Percentiles rank a stretch among this genome's conserved stretches.
These are phyloP conservation scores for Aspergillus sojae DNA, from an alignment of 2,329 filamentous ascomycete species.

Conservation along the genomic window DNA sequence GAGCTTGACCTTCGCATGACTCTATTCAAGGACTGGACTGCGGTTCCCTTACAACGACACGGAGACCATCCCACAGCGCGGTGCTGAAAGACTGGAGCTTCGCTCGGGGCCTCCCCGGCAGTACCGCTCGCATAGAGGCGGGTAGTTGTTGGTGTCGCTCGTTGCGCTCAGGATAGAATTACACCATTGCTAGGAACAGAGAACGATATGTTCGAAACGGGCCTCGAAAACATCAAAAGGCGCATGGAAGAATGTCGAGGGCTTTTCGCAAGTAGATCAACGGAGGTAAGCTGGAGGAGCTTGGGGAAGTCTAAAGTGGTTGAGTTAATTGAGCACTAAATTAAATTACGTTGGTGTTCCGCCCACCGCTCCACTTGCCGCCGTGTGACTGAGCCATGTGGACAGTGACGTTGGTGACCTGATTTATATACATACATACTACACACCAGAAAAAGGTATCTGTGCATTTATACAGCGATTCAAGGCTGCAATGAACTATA, in stretches of 20 bases:
- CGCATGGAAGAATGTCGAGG: background rate
- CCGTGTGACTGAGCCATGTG: slow-evolving; percentile 17
- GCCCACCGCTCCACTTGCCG: slow-evolving; percentile 19
- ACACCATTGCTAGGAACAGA: slow-evolving; percentile 36
- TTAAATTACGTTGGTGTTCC: slow-evolving; percentile 17
- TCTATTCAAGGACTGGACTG: background rate
- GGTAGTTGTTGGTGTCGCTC: slow-evolving; percentile 28
- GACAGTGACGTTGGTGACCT: background rate
- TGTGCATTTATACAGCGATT: background rate
- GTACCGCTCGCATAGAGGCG: slow-evolving; percentile 72
- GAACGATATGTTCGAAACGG: background rate
- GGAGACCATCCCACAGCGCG: slow-evolving; percentile 71
- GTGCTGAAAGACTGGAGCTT: slow-evolving; percentile 77
- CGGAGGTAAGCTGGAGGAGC: slow-evolving; percentile 2
- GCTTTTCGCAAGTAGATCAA: background rate
- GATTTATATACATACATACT: background rate
- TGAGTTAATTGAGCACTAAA: background rate
- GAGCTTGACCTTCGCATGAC: background rate
- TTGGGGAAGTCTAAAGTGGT: background rate
- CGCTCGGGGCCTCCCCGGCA: slow-evolving; percentile 76
- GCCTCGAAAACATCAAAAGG: background rate
- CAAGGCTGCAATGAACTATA: background rate
- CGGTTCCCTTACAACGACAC: slow-evolving; percentile 65
- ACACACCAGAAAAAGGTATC: background rate
- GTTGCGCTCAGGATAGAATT: slow-evolving; percentile 29